Percentiles rank a stretch among this genome's conserved stretches.
Evolutionary conservation across 345 rosid genomes (phyloP).

Genomic region (Angophora floribunda): DNA sequence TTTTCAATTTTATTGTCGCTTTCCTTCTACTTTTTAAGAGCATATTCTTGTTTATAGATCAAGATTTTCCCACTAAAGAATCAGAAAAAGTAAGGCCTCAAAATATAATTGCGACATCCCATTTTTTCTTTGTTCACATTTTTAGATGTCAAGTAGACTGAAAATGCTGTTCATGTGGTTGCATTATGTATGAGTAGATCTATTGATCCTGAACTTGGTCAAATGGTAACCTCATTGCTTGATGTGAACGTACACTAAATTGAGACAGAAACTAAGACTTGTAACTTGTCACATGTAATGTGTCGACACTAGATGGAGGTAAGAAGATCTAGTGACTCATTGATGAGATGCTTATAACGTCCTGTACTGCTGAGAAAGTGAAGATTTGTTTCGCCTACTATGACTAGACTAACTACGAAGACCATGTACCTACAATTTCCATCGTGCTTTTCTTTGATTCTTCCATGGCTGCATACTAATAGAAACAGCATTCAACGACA

Average conservation of each 20-base stretch:
- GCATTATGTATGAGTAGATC: not conserved
- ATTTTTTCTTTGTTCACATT: not conserved
- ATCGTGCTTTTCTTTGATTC: not conserved
- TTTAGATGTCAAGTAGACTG: not conserved
- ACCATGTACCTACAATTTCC: too few species aligned
- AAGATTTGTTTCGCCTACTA: not conserved
- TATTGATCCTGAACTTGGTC: not conserved
- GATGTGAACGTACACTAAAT: not conserved
- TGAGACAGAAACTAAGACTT: not conserved
- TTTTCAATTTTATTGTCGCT: too few species aligned
- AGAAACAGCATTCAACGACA: too few species aligned
- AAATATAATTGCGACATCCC: too few species aligned
- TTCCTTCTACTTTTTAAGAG: too few species aligned
- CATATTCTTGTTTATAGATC: slow-evolving; percentile 17
- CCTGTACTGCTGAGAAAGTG: not conserved
- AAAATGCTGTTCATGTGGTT: not conserved
- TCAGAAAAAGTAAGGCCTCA: slow-evolving; percentile 33
- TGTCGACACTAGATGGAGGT: not conserved
- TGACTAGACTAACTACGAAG: not conserved
- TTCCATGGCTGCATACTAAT: not conserved
- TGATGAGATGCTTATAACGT: not conserved
- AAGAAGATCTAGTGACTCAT: not conserved
- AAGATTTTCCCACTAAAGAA: slow-evolving; percentile 18
- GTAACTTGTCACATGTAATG: not conserved
- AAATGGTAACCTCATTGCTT: not conserved